Evolutionary conservation across 192 early-diverging fungal genomes (phyloP), one percentile per base, ranked within the genome.

Genomic region (Kappamyces sp.): DNA sequence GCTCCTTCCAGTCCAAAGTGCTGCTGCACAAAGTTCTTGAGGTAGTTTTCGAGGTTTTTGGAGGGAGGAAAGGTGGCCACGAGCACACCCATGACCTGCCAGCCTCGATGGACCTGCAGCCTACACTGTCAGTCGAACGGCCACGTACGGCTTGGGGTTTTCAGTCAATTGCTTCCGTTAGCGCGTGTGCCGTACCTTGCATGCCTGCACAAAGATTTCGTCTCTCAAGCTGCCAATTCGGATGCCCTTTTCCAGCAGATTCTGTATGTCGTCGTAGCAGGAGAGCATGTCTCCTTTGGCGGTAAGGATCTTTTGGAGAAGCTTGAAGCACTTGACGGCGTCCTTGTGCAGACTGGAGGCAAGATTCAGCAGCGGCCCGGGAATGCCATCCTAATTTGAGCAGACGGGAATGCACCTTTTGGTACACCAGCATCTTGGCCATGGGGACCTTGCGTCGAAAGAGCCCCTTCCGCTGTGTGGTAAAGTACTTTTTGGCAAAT

Each of bases 201-300:
- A 91, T 29, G 95, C 66, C 77, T 96, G 93, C 41, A 93, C 91
- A 61, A 90, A 92, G 46, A 94, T 88, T 66, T 98, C 95, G 65
- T 98, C 95, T 35, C 93, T 78, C 65, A 98, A 68, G 34, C 81
- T 75, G 33, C 82, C 87, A 39, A 74, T 65, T n/a, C 73, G 66
- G 22, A 95, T 84, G 11, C 91, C 93, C 22, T 72, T 74, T 64
- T 88, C 84, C 41, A 91, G 72, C 34, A 98, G 67, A 63, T 77
- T 77, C 55, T 92, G 88, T 14, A 88, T 83, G 54, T 91, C 84
- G 45, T 73, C 65, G 33, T 48, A 59, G 29, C 41, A 58, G 9
- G 45, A 29, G 12, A 58, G 41, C 9, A 58, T 40, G 62, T 37
- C 55, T 3, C 36, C 38, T 57, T 64, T 54, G 66, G 65, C 45